Evolutionary conservation across 1,284 basidiomycete genomes (phyloP).

Genomic region (Anthracocystis walkeri): DNA sequence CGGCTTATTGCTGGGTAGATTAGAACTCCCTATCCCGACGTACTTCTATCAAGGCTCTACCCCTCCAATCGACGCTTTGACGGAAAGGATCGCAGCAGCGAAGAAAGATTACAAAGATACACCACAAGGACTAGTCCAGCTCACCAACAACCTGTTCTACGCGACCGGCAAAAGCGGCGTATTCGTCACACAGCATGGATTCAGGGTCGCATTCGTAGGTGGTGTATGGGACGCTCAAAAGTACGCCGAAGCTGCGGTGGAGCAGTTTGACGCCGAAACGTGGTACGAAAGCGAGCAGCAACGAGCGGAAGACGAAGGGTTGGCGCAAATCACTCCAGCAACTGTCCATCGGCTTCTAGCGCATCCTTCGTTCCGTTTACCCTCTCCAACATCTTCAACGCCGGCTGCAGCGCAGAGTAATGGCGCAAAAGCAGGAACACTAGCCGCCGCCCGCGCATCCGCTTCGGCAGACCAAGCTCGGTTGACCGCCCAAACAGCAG

Average conservation of each 20-base stretch:
- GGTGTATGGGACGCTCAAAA: constrained; percentile 37
- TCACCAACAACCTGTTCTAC: constrained; percentile 54
- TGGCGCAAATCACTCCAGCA: constrained; percentile 30
- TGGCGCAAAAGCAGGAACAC: constrained; percentile 44
- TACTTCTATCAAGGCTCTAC: constrained; percentile 89
- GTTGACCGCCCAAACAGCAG: constrained; percentile 22
- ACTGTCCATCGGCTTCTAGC: constrained; percentile 41
- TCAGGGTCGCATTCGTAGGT: constrained; percentile 56
- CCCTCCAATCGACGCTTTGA: constrained; percentile 5
- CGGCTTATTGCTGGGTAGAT: constrained; percentile 76
- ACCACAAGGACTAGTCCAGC: constrained; percentile 11
- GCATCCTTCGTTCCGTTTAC: constrained; percentile 39
- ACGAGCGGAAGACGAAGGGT: constrained; percentile 11
- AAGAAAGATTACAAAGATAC: background rate
- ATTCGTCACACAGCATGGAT: constrained; percentile 16
- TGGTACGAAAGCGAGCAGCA: constrained; percentile 21
- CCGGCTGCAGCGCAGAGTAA: background rate
- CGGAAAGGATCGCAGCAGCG: constrained; percentile 10
- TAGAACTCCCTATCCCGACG: constrained; percentile 85
- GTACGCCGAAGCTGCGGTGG: constrained; percentile 19
- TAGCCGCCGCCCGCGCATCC: constrained; percentile 48
- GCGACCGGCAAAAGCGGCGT: constrained; percentile 54
- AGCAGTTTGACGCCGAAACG: constrained; percentile 12
- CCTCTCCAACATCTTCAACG: constrained; percentile 1
- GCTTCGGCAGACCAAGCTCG: constrained; percentile 25